These are phyloP conservation scores for Beverwykella pulmonaria DNA, from an alignment of 495 filamentous ascomycete genomes.

Conservation along the genomic window DNA sequence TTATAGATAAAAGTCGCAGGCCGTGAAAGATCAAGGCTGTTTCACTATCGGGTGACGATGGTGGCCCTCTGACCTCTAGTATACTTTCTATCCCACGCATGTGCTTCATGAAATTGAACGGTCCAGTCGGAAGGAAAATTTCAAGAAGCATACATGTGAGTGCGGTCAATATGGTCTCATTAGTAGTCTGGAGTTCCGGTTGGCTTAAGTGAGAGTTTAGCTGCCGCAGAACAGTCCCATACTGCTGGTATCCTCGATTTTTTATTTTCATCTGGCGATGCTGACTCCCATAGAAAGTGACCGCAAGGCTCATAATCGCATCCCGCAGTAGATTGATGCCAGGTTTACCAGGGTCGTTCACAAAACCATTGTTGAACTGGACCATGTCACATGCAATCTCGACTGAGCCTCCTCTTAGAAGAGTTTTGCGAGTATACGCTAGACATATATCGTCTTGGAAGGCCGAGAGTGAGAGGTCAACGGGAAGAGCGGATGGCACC, in stretches of 20 bases:
- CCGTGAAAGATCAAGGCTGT: not conserved
- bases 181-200: slow-evolving; percentile 9
- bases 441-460: slow-evolving; percentile 18
- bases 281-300: slow-evolving; percentile 24
- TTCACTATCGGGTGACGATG: not conserved
- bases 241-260: slow-evolving; percentile 8
- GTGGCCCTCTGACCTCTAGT: slow-evolving; percentile 10
- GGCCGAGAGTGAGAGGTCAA: slow-evolving; percentile 6
- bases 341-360: not conserved
- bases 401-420: slow-evolving; percentile 12
- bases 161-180: slow-evolving; percentile 24
- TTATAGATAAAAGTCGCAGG: slow-evolving; percentile 3
- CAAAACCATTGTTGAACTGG: not conserved
- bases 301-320: slow-evolving; percentile 12
- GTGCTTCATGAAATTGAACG: slow-evolving; percentile 17
- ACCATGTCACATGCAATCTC: slow-evolving; percentile 19
- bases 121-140: slow-evolving; percentile 20
- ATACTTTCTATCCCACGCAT: slow-evolving; percentile 18
- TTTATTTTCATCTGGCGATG: slow-evolving; percentile 9
- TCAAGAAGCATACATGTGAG: slow-evolving; percentile 23
- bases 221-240: slow-evolving; percentile 13
- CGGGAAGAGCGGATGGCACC: not conserved
- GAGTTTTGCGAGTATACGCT: slow-evolving; percentile 18
- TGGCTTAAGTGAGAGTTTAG: slow-evolving; percentile 10
- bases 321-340: not conserved